These are phyloP conservation scores for Zygosaccharomyces rouxii DNA, from an alignment of 805 yeast genomes.

Conservation along the genomic window DNA sequence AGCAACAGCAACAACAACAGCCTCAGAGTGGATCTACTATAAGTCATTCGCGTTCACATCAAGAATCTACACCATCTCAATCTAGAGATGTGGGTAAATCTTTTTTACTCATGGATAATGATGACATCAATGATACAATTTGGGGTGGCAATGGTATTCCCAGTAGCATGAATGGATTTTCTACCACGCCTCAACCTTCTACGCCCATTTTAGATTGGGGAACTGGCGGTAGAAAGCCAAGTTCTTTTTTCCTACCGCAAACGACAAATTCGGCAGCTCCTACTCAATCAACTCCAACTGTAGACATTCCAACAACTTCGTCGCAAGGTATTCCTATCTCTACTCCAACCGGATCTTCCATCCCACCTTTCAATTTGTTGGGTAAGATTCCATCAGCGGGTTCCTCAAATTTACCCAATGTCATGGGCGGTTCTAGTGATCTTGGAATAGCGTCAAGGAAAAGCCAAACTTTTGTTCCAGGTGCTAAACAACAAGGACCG, in stretches of 20 bases:
- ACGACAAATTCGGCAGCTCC: conserved; percentile 8
- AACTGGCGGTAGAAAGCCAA: conserved; percentile 22
- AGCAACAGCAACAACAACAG: conserved; percentile 10
- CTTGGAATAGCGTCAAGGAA: conserved; percentile 11
- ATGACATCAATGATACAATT: conserved; percentile 34
- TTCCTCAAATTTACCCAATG: conserved; percentile 21
- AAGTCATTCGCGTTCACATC: conserved; percentile 14
- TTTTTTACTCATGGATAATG: conserved; percentile 39
- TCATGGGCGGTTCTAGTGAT: conserved; percentile 10
- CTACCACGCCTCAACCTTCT: conserved; percentile 28
- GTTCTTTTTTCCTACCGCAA: conserved; percentile 24
- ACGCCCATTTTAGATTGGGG: conserved; percentile 36
- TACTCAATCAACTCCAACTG: conserved; percentile 6
- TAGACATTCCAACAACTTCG: conserved; percentile 12
- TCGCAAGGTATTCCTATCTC: conserved; percentile 11
- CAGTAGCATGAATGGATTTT: conserved; percentile 29
- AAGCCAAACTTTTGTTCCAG: conserved; percentile 7
- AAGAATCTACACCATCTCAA: conserved; percentile 15
- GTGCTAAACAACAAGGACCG: conserved; percentile 13
- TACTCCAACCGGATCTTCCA: conserved; percentile 17
- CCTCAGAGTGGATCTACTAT: conserved; percentile 8
- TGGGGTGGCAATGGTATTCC: conserved; percentile 35
- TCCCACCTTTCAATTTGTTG: conserved; percentile 34
- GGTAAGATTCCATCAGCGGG: conserved; percentile 20
- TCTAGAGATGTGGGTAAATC: conserved; percentile 41